Base-by-base conservation (phyloP, 176 grass and related monocot genomes). In the Bothriochloa decipiens region DNA sequence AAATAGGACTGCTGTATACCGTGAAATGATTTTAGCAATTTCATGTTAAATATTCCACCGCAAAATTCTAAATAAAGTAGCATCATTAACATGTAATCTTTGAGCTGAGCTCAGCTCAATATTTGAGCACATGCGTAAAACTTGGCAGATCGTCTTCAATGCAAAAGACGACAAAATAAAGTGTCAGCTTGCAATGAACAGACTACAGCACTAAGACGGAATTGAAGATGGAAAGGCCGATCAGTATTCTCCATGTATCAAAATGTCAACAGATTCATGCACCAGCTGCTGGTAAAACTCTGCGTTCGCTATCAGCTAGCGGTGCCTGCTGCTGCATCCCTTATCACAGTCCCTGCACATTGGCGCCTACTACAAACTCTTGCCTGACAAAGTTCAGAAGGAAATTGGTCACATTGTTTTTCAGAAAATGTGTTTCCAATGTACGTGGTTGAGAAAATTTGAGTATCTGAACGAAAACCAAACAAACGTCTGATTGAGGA, bases 241-340 rank as follows among this genome's bases (percentile, higher is more conserved):
- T 75, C 23, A 18, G 70, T 68, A 87, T 68, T 81, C 85, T 53
- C 23, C 35, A 45, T 25, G 42, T 40, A 14, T 14, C 42, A 23
- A 84, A 75, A 9, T 80, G 68, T 80, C 76, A 39, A 65, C 45
- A 86, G 9, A 80, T 80, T 80, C 84, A 80, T 80, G 76, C 41
- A 86, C n/a, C 52, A 55, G 23, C 70, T 13, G 68, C 22, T 23
- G 37, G 11, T 50, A 65, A 55, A 69, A 8, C 25, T 75, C 45
- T 42, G 69, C 60, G 42, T n/a, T 69, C n/a, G 18, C 40, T 80
- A 37, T 26, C 66, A 4, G 9, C 40, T 4, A 63, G 53, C 10
- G 33, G 16, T 60, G 29, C 45, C n/a, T 40, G 4, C 61, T 18
- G 29, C 20, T 64, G 53, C 25, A 71, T 20, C 35, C 58, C 11